These are phyloP conservation scores for Eruca vesicaria DNA, from an alignment of 441 rosid genomes.

Conservation along the genomic window DNA sequence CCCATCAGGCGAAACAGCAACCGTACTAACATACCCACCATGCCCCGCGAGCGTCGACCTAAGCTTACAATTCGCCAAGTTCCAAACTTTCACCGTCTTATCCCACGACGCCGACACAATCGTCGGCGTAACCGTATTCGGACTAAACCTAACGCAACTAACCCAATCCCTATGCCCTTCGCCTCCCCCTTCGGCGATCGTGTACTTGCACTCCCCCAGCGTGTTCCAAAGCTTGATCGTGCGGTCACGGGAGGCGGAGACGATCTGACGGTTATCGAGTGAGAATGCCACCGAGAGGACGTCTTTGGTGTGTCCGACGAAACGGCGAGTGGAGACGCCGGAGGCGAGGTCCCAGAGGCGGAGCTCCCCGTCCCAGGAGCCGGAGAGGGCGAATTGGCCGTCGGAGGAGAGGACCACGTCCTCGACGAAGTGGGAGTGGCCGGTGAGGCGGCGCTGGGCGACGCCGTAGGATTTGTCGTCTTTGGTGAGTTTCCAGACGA, in stretches of 20 bases:
- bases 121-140: slow-evolving; percentile 65
- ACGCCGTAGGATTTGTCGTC: slow-evolving; percentile 82
- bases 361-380: slow-evolving; percentile 98
- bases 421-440: slow-evolving; percentile 91
- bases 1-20: slow-evolving; percentile 95
- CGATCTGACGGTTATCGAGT: slow-evolving; percentile 94
- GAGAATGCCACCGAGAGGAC: slow-evolving; percentile 97
- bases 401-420: slow-evolving; percentile 97
- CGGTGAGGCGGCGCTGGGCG: slow-evolving; percentile 82
- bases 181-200: slow-evolving; percentile 65
- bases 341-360: slow-evolving; percentile 95
- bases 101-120: slow-evolving; percentile 92
- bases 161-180: slow-evolving; percentile 92
- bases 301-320: slow-evolving; percentile 92
- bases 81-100: slow-evolving; percentile 90
- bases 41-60: slow-evolving; percentile 77
- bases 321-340: slow-evolving; percentile 75
- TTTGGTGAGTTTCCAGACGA: slow-evolving; percentile 82
- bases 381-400: slow-evolving; percentile 94
- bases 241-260: slow-evolving; percentile 92
- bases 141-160: slow-evolving; percentile 92
- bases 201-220: slow-evolving; percentile 95
- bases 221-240: slow-evolving; percentile 96
- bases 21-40: slow-evolving; percentile 80
- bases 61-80: slow-evolving; percentile 83